Conservation (phyloP, 805 yeast species). For the Metschnikowia orientalis region DNA sequence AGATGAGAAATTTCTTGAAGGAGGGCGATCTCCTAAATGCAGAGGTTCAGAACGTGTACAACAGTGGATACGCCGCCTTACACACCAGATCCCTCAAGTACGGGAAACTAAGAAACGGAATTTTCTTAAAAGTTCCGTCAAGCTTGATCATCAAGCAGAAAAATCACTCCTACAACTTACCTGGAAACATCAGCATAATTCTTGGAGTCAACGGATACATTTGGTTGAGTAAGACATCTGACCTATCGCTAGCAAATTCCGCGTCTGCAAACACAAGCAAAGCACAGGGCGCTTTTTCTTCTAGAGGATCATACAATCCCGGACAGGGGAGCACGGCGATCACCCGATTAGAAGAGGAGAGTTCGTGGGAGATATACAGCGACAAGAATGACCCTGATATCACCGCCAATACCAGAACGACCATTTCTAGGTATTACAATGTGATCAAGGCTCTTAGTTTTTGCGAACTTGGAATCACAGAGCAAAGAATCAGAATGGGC, state of each 20-base stretch:
- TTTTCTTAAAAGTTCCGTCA: constrained; percentile 74
- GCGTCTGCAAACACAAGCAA: constrained; percentile 26
- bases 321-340: constrained; percentile 64
- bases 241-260: constrained; percentile 17
- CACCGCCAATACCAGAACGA: constrained; percentile 54
- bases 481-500: constrained; percentile 69
- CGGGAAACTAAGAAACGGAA: constrained; percentile 92
- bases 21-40: constrained; percentile 96
- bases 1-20: constrained; percentile 89
- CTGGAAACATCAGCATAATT: constrained; percentile 88
- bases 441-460: constrained; percentile 78
- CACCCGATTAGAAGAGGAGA: constrained; percentile 85
- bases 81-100: constrained; percentile 95
- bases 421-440: constrained; percentile 81
- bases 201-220: constrained; percentile 93
- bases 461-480: constrained; percentile 84
- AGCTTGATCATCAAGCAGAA: constrained; percentile 80
- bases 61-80: constrained; percentile 87
- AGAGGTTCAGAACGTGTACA: constrained; percentile 86
- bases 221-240: constrained; percentile 76
- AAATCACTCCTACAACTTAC: constrained; percentile 82
- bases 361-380: constrained; percentile 91
- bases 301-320: constrained; percentile 41
- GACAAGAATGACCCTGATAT: constrained; percentile 78
- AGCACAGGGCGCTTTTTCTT: constrained; percentile 38